phyloP scores from a whole-genome alignment of 768 basidiomycete species.

The Melanogaster broomeanus region DNA sequence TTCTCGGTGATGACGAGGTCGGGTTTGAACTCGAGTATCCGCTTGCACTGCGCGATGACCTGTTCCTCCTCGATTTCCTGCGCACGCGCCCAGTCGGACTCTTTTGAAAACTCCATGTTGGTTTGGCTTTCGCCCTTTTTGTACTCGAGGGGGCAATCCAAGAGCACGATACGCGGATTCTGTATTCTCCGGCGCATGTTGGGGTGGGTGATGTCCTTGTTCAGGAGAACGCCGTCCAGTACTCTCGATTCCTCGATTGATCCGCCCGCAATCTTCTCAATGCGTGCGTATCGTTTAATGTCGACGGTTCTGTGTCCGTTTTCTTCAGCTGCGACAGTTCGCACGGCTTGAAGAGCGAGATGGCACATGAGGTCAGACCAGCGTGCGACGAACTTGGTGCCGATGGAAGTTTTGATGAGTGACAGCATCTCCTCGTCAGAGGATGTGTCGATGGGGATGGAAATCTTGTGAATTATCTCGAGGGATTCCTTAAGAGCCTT shows the following conservation, averaged over 20 bases:
- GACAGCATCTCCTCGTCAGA: constrained; percentile 92
- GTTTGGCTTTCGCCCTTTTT: constrained; percentile 99
- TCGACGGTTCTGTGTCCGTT: constrained; percentile 86
- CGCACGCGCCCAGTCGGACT: constrained; percentile 88
- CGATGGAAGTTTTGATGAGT: constrained; percentile 97
- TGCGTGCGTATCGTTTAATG: constrained; percentile 96
- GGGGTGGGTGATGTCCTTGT: constrained; percentile 99
- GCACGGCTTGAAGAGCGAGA: constrained; percentile 90
- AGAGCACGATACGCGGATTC: constrained; percentile 83
- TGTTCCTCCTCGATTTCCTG: constrained; percentile 98
- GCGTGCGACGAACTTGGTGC: constrained; percentile 94
- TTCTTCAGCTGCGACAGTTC: constrained; percentile 80
- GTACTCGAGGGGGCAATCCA: constrained; percentile 97
- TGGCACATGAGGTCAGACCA: constrained; percentile 98
- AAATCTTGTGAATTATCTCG: constrained; percentile 83
- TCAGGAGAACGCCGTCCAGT: constrained; percentile 90
- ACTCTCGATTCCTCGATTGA: constrained; percentile 94
- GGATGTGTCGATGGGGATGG: constrained; percentile 83
- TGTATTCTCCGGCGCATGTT: constrained; percentile 91
- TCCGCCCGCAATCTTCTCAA: constrained; percentile 97
- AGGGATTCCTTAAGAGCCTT: constrained; percentile 92
- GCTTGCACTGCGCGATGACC: constrained; percentile 82
- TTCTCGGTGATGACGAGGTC: constrained; percentile 97
- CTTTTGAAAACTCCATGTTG: constrained; percentile 96
- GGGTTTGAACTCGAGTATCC: constrained; percentile 90